Evolutionary conservation across 148 eudicot species (phyloP), one percentile per base, ranked within the genome.

Genomic region (Nepenthes mirabilis): DNA sequence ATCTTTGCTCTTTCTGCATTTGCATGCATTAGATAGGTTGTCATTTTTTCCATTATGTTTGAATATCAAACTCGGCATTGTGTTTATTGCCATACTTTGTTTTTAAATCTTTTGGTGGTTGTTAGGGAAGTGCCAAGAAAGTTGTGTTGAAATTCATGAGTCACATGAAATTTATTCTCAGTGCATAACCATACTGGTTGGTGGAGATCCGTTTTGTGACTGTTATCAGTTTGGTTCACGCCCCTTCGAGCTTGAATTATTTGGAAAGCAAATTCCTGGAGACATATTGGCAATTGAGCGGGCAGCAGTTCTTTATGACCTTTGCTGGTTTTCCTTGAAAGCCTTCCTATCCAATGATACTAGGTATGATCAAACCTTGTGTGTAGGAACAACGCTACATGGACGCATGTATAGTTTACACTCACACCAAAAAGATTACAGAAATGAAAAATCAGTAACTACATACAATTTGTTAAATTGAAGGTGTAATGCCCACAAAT

Each of bases 321-420:
- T 91, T 43, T 75, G 88, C 72, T 83, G 82, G 85, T 61, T 78
- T 66, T 64, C 78, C 37, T 67, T 80, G 62, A 81, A 87, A 74
- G 66, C 67, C 33, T 68, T 73, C 13, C 63, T 62, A 48, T 65
- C 79, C 63, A 64, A 65, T 47, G 60, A 67, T 37, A 73, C 59
- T 64, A 79, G 91, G 96, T 88, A 74, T 72, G 67, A 55, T 55
- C 36, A 32, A 14, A 1, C 37, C 36, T 32, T 11, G 11, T 32
- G 1, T 53, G 13, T 34, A 55, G 58, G 58, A 33, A 13, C 23
- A 23, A 23, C 23, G 23, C 23, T 23, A 23, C 23, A 23, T 0
- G 23, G 23, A 23, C 0, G 23, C 23, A 23, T 23, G 23, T 23
- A 23, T 23, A 23, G 23, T 23, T 23, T 23, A 23, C 23, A 23